These are phyloP conservation scores for Pythium plurisporium DNA, from an alignment of 352 stramenopile species.

Conservation along the genomic window DNA sequence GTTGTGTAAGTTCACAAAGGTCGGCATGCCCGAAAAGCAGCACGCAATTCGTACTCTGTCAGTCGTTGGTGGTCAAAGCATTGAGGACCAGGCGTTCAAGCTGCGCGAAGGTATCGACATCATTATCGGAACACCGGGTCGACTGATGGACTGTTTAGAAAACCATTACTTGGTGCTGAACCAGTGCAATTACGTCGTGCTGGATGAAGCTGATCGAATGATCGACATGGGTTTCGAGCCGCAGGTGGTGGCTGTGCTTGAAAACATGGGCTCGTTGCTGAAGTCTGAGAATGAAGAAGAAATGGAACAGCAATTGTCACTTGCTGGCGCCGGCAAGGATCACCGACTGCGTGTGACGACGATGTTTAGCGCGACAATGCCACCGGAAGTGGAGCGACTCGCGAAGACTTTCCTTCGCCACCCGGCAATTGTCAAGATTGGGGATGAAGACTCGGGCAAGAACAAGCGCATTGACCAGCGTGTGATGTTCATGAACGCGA, in stretches of 20 bases:
- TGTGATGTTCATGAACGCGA: constrained; percentile 90
- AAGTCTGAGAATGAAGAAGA: constrained; percentile 97
- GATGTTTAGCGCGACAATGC: constrained; percentile 99
- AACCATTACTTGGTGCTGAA: constrained; percentile 98
- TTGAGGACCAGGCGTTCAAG: constrained; percentile 95
- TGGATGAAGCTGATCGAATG: constrained; percentile 99
- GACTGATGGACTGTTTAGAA: constrained; percentile 97
- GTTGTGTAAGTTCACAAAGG: constrained; percentile 84
- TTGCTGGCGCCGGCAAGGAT: constrained; percentile 48
- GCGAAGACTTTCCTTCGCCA: constrained; percentile 96
- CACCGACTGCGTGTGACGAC: constrained; percentile 85
- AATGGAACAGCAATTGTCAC: constrained; percentile 91
- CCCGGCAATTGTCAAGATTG: constrained; percentile 97
- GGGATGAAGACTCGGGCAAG: constrained; percentile 96
- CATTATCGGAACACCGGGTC: constrained; percentile 97
- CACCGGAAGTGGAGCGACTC: constrained; percentile 95
- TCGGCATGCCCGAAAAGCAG: constrained; percentile 53
- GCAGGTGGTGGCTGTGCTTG: constrained; percentile 94
- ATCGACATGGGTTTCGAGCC: constrained; percentile 97
- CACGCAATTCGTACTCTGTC: constrained; percentile 78
- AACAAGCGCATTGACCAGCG: constrained; percentile 98
- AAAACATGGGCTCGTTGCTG: constrained; percentile 95
- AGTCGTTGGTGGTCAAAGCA: constrained; percentile 93
- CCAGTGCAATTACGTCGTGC: constrained; percentile 98
- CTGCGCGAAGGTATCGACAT: constrained; percentile 96